Base-by-base conservation (phyloP, 331 rosid species). In the Malus hybrid region DNA sequence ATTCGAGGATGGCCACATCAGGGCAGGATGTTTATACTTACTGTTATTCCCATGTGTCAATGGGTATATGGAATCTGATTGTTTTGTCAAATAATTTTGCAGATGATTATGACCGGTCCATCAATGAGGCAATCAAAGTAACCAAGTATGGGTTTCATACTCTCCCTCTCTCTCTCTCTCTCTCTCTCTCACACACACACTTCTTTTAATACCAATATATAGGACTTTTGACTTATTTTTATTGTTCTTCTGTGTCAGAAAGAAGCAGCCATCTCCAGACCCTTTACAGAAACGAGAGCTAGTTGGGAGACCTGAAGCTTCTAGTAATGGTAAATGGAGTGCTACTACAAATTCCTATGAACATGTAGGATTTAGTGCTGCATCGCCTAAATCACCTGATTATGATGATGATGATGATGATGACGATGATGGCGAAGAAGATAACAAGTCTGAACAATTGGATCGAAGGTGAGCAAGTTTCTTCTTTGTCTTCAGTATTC, bases 51-150 rank as follows among this genome's bases (percentile, higher is more conserved):
- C n/a, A 5, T 70, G 63, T 75, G 72, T 61, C 39, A 65, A 70
- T 78, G 75, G 54, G 42, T 24, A 24, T 62, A 11, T 72, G 59
- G 52, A 57, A 69, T 80, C 70, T 73, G 65, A 76, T 80, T 65
- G 68, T 79, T 80, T 46, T 48, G 54, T 70, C 55, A 73, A 75
- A 60, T 86, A 76, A 77, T 71, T 29, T 79, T 89, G 89, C 93
- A 95, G 99, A 95, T 88, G 99, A 92, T 83, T 95, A 76, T 75
- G 99, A 95, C 79, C 90, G 91, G 70, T 95, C 99, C 52, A 95
- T 95, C 86, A 92, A 86, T 48, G 99, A 95, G 84, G 99, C 99
- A 72, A 95, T 95, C 88, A 89, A 95, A 86, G 88, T 91, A 76
- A 95, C 99, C 85, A 90, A 91, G 99, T 95, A 95, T 72, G 85